Percentiles rank a stretch among this genome's conserved stretches.
phyloP scores from a whole-genome alignment of 2,329 filamentous ascomycete genomes.

The Cladosporium sp. region DNA sequence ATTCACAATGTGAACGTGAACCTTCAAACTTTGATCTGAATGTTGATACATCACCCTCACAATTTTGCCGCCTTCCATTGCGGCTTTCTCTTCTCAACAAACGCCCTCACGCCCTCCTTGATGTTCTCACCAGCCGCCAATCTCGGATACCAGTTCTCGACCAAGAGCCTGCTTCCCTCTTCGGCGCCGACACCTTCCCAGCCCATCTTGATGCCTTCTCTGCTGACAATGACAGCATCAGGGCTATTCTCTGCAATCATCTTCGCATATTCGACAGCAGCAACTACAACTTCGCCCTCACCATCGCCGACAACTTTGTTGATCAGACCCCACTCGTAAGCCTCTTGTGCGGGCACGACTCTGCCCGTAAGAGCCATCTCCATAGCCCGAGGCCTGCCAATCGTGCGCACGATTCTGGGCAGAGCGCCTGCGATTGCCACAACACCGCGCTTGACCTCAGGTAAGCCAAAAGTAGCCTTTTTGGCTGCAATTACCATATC shows the following conservation, averaged over 20 bases:
- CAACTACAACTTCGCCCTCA: slow-evolving; percentile 51
- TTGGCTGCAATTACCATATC: slow-evolving; percentile 68
- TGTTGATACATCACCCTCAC: slow-evolving; percentile 15
- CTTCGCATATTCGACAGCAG: slow-evolving; percentile 62
- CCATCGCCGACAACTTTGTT: slow-evolving; percentile 59
- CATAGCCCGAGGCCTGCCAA: slow-evolving; percentile 68
- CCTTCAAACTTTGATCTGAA: background rate
- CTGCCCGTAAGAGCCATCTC: slow-evolving; percentile 70
- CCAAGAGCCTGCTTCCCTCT: slow-evolving; percentile 59
- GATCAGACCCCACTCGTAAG: slow-evolving; percentile 67
- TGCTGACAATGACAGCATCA: slow-evolving; percentile 72
- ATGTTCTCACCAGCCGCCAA: slow-evolving; percentile 71
- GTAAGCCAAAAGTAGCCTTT: slow-evolving; percentile 64
- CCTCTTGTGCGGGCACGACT: slow-evolving; percentile 59
- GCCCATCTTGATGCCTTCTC: slow-evolving; percentile 69
- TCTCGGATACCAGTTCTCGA: slow-evolving; percentile 58
- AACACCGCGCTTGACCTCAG: slow-evolving; percentile 71
- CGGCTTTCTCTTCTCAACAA: slow-evolving; percentile 73
- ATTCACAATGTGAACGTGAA: background rate
- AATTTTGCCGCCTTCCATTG: slow-evolving; percentile 58
- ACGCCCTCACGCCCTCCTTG: slow-evolving; percentile 70
- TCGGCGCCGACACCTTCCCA: slow-evolving; percentile 70
- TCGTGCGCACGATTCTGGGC: slow-evolving; percentile 62
- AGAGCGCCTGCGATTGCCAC: slow-evolving; percentile 70
- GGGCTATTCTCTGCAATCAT: slow-evolving; percentile 68